Base-by-base conservation (phyloP, 495 filamentous ascomycete species). In the Staphylotrichum longicolle region DNA sequence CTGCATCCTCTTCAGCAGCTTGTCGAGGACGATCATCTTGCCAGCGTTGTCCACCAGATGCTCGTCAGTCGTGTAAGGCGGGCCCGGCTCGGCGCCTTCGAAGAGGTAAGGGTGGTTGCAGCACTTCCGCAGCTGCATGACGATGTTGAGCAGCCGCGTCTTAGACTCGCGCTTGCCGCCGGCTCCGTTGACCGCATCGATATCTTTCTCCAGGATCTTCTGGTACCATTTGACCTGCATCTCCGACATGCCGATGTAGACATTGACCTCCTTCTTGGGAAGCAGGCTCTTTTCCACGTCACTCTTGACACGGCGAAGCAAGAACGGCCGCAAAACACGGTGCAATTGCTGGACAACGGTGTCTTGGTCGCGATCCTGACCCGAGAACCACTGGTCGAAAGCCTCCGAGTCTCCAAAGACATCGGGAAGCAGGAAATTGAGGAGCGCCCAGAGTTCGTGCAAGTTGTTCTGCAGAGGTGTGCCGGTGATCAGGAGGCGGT, bases 211-310 rank as follows among this genome's bases (percentile, higher is more conserved):
- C 5, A 99, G 79, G 64, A 99, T 98, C 76, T 96, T 98, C 74
- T 97, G 87, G 66, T 99, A 99, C 95, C 95, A 99, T 68, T 92
- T 96, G 53, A 96, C 86, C 74, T 99, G 95, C 95, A 99, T 99
- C 33, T 96, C 91, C 3, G 95, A 88, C 95, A 99, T 98, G 61
- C 93, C 94, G 61, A 98, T 90, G 72, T 96, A 99, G 12, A 99
- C 75, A 64, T 98, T 99, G 69, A 97, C 76, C 70, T 99, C 95
- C 72, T 97, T 97, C 80, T 99, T 99, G 11, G 95, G 95, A 58
- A 98, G 74, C 52, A 99, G 77, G 68, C 93, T 97, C 84, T 99
- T 99, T 74, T 99, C 95, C 5, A 99, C 95, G 76, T 99, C 95
- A 60, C 87, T 91, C 83, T 99, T 99, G 58, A 99, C 94, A 71